A percentile compares a stretch with the other conserved stretches of the same genome.
phyloP scores from a whole-genome alignment of 192 early-diverging fungal species.

The Jimgerdemannia lactiflua region DNA sequence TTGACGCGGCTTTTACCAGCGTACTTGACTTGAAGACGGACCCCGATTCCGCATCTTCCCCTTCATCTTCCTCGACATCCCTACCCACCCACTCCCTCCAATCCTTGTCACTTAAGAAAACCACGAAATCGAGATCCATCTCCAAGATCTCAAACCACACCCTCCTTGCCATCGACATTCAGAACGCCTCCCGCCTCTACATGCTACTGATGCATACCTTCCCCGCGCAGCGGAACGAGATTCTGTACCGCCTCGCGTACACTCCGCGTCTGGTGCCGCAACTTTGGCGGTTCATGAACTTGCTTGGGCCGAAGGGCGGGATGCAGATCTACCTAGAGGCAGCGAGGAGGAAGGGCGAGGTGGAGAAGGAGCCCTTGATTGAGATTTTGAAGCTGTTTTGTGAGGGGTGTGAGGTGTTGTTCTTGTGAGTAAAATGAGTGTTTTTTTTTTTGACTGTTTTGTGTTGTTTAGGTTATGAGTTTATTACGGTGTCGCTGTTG shows the following conservation, averaged over 20 bases:
- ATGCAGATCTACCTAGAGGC: conserved; percentile 57
- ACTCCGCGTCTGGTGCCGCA: conserved; percentile 43
- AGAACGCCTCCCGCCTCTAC: conserved; percentile 41
- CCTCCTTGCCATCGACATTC: conserved; percentile 40
- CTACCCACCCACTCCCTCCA: not conserved
- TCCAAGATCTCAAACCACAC: not conserved
- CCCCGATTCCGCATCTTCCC: not conserved
- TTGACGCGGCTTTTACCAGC: conserved; percentile 12
- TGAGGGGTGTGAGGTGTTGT: conserved; percentile 50
- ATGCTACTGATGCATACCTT: conserved; percentile 32
- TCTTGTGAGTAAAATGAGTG: conserved; percentile 42
- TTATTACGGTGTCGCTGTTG: too few relatives aligned
- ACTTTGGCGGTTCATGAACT: conserved; percentile 57
- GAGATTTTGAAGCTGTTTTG: conserved; percentile 62
- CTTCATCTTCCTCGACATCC: not conserved
- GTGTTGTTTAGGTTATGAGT: not conserved
- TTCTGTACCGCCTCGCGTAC: conserved; percentile 51
- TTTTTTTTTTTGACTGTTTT: not conserved
- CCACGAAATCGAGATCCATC: not conserved
- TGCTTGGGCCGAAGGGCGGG: conserved; percentile 51
- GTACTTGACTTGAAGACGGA: not conserved
- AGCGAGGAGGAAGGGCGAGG: conserved; percentile 30
- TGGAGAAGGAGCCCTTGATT: conserved; percentile 54
- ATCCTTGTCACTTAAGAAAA: not conserved
- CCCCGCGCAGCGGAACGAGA: conserved; percentile 37